These are phyloP conservation scores for Deuterostichococcus epilithicus DNA, from an alignment of 139 green algal genomes.

Conservation along the genomic window DNA sequence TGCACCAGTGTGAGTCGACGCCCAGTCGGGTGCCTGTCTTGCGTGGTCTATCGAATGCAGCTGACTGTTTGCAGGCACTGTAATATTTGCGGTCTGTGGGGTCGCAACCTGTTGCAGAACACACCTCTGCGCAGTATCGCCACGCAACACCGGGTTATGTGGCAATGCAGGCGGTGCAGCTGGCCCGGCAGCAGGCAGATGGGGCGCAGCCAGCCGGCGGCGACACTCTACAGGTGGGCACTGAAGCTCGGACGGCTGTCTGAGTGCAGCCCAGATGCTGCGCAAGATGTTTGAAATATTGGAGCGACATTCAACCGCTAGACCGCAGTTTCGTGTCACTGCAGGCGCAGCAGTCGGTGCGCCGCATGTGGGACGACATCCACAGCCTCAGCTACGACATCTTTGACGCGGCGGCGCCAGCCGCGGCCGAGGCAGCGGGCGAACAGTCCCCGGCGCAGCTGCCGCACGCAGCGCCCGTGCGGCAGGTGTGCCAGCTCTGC, in stretches of 20 bases:
- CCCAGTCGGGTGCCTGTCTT: too few relatives aligned
- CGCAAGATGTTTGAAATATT: not conserved
- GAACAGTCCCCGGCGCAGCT: slow-evolving; percentile 9
- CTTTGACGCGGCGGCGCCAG: slow-evolving; percentile 6
- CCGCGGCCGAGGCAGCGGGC: slow-evolving; percentile 8
- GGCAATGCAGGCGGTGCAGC: slow-evolving; percentile 23
- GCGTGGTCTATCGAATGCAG: too few relatives aligned
- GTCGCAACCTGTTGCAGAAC: too few relatives aligned
- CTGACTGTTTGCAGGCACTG: too few relatives aligned
- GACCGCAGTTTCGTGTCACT: slow-evolving; percentile 30
- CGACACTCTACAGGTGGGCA: not conserved
- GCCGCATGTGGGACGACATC: slow-evolving; percentile 76
- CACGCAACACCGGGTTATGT: too few relatives aligned
- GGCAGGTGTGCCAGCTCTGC: slow-evolving; percentile 42
- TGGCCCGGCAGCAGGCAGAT: slow-evolving; percentile 8
- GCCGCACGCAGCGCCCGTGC: slow-evolving; percentile 33
- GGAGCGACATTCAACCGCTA: not conserved
- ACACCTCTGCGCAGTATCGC: too few relatives aligned
- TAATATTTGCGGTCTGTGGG: too few relatives aligned
- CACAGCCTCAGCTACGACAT: slow-evolving; percentile 81
- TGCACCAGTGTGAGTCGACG: too few relatives aligned
- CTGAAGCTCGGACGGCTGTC: not conserved
- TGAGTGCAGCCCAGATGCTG: too few relatives aligned
- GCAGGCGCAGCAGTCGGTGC: slow-evolving; percentile 9
- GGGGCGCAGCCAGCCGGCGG: slow-evolving; percentile 6